Evolutionary conservation across 2,329 filamentous ascomycete genomes (phyloP).

Genomic region (Fusarium tjaetaba): DNA sequence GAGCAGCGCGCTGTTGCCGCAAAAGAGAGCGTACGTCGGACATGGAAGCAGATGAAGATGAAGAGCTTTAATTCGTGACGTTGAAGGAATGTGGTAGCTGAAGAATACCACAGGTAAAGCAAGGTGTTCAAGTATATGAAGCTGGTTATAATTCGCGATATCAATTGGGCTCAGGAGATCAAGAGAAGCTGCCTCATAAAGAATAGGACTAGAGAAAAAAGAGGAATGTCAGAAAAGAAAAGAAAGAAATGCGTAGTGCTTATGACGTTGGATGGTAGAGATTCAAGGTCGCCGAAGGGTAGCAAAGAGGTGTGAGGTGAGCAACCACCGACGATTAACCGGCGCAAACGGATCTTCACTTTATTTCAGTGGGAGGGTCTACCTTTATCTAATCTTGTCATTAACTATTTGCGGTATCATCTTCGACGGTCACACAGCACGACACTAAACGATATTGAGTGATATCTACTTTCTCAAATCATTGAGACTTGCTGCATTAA

Average conservation of each 20-base stretch:
- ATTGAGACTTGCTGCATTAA: neutral
- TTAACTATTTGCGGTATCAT: neutral
- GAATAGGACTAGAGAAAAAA: neutral
- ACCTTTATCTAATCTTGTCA: neutral
- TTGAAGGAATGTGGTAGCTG: neutral
- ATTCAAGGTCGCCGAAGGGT: slow-evolving; percentile 23
- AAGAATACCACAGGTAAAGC: slow-evolving; percentile 17
- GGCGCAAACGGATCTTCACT: slow-evolving; percentile 37
- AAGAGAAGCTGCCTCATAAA: neutral
- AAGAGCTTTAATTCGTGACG: neutral
- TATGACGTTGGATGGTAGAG: slow-evolving; percentile 24
- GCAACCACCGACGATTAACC: slow-evolving; percentile 45
- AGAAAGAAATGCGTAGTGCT: slow-evolving; percentile 9
- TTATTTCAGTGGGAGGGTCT: neutral
- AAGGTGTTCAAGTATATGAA: neutral
- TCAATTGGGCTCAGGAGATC: neutral
- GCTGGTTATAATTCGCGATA: neutral
- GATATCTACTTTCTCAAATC: neutral
- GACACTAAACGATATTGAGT: neutral
- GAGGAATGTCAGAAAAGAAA: neutral
- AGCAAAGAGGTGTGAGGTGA: slow-evolving; percentile 27
- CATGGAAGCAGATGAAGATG: slow-evolving; percentile 59
- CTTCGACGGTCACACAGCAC: neutral
- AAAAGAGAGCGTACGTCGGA: slow-evolving; percentile 83
- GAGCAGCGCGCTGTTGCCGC: slow-evolving; percentile 78